These are phyloP conservation scores for Globisporangium irregulare DNA, from an alignment of 352 stramenopile genomes.

Conservation along the genomic window DNA sequence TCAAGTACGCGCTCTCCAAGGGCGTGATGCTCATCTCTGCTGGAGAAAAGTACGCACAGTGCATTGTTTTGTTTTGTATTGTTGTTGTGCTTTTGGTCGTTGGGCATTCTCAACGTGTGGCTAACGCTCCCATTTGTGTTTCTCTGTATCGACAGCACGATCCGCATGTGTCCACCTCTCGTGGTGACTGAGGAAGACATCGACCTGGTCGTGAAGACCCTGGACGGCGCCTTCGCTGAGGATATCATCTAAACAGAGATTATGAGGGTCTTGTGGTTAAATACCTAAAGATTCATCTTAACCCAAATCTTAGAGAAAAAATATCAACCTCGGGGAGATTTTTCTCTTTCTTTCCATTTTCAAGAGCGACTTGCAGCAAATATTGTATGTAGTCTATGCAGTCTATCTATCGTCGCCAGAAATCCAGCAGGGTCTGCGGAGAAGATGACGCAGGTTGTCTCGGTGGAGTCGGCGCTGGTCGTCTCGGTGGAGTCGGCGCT, in stretches of 20 bases:
- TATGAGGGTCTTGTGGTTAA: neutral
- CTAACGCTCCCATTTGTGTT: slow-evolving; percentile 8
- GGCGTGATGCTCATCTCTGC: slow-evolving; percentile 80
- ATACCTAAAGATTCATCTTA: neutral
- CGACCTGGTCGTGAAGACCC: slow-evolving; percentile 56
- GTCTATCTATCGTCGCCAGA: slow-evolving; percentile 27
- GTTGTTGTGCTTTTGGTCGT: neutral
- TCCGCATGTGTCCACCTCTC: slow-evolving; percentile 81
- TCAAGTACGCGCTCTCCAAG: slow-evolving; percentile 73
- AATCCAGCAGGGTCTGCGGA: slow-evolving; percentile 40
- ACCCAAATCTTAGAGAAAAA: neutral
- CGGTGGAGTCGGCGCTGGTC: slow-evolving; percentile 7
- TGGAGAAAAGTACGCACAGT: slow-evolving; percentile 67
- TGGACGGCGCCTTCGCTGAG: slow-evolving; percentile 63
- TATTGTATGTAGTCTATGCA: neutral
- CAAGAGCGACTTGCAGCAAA: neutral
- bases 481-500: slow-evolving; percentile 8
- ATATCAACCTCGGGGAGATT: neutral
- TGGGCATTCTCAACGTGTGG: neutral
- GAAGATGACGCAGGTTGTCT: neutral
- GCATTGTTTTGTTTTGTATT: slow-evolving; percentile 4
- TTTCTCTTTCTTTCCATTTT: neutral
- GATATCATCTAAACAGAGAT: slow-evolving; percentile 40
- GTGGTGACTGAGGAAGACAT: slow-evolving; percentile 83
- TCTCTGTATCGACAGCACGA: slow-evolving; percentile 35